Base-by-base conservation (phyloP, 306 rosid species). In the Medicago truncatula region DNA sequence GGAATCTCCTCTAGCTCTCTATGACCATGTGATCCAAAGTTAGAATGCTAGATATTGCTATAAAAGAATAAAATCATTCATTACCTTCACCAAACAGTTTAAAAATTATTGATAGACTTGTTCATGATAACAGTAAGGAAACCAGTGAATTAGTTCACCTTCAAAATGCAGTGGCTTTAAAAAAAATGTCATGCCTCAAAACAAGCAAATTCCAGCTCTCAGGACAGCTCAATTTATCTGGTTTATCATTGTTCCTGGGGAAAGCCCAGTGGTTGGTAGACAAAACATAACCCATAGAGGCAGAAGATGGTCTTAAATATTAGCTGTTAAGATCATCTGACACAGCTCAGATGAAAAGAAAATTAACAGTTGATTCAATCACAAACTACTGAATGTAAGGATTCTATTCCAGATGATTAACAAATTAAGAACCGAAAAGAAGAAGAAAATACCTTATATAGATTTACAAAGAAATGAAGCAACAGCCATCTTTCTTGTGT, bases 331-430 rank as follows among this genome's bases (percentile, higher is more conserved):
- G 38, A 9, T 54, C 75, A 79, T 67, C 74, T 59, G 59, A 75
- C 60, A 70, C 86, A 82, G 72, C 87, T 82, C 76, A 63, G 21
- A 75, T 80, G 88, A 85, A 77, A 52, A 74, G 52, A 78, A 83
- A 66, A 79, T 67, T 43, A 67, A 25, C 57, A 74, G 73, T 67
- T 41, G 28, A 76, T 69, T 54, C 77, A 52, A 77, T 66, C 71
- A 43, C 77, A 34, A 50, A 57, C 61, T 78, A 66, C 34, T 12
- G 41, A 40, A 64, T 12, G 41, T n/a, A 39, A 57, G 75, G 57
- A 54, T 75, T 75, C 53, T 15, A 68, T 13, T 75, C 43, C 2
- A 3, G 18, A 68, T 16, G 53, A 73, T 15, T 44, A 67, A 73
- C 12, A 16, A 40, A 76, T 11, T 17, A 59, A 68, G 11, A 46